Base-by-base conservation (phyloP, 2,329 filamentous ascomycete genomes). In the Rhynchosporium secalis region DNA sequence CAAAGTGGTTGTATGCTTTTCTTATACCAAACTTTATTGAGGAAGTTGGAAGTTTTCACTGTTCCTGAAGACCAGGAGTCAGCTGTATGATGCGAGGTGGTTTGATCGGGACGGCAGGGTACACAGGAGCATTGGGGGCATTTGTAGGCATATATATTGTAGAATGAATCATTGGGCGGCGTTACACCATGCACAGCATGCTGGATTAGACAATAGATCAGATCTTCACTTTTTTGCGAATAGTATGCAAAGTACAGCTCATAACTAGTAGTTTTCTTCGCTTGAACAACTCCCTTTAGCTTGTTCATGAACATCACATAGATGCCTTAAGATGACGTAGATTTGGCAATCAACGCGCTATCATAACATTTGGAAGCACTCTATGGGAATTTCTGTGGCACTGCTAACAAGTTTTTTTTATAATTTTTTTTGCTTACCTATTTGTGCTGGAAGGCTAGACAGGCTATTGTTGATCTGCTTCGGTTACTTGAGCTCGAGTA, bases 1-100 rank as follows among this genome's bases (percentile, higher is more conserved):
- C 95, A 99, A 79, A 96, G 91, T 72, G 91, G 93, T 47, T 96
- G 92, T 68, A 98, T 98, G 94, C 81, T 98, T 74, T 93, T 98
- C 70, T 80, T 97, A 75, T 98, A 98, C 76, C 94, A 98, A 78
- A 89, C 88, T 64, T 80, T 98, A 61, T 78, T 98, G 73, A 87
- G 89, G 71, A 86, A 88, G 76, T 83, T 98, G 68, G 89, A 93
- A 61, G 69, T 76, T 46, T 78, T 78, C 41, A 56, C 61, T 55
- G 38, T 63, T 56, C 52, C 60, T 33, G 60, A 57, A 28, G 64
- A 62, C 46, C 58, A 62, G 49, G 71, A 72, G 51, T 66, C 63
- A 60, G 59, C 48, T 64, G 60, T 71, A 60, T 73, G 66, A 71
- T 33, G 13, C 28, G 45, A 28, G 54, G 45, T 33, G 36, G 15